phyloP scores from a whole-genome alignment of 1,139 yeast genomes.

The Citeromyces siamensis region DNA sequence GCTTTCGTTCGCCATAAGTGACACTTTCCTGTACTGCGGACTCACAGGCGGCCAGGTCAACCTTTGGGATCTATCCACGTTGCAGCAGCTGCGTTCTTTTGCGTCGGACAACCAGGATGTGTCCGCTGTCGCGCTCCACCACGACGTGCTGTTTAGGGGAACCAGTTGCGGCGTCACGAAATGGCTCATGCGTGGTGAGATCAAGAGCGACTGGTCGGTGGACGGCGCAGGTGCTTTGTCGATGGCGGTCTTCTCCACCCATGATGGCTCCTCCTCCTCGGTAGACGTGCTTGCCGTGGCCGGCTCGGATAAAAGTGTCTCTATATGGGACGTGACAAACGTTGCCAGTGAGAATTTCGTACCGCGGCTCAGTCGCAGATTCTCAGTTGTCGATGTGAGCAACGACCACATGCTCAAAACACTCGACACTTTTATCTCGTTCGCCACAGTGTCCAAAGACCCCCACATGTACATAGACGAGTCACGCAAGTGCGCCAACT shows the following conservation, averaged over 20 bases:
- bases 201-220: slow-evolving; percentile 24
- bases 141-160: slow-evolving; percentile 43
- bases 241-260: slow-evolving; percentile 11
- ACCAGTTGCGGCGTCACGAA: slow-evolving; percentile 43
- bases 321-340: slow-evolving; percentile 40
- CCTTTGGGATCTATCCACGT: slow-evolving; percentile 77
- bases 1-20: slow-evolving; percentile 49
- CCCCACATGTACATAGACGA: slow-evolving; percentile 62
- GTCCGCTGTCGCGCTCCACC: slow-evolving; percentile 36
- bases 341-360: slow-evolving; percentile 6
- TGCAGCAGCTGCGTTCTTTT: slow-evolving; percentile 53
- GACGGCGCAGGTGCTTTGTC: slow-evolving; percentile 20
- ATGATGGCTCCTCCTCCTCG: neutral
- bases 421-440: slow-evolving; percentile 50
- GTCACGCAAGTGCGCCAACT: slow-evolving; percentile 80
- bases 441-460: slow-evolving; percentile 64
- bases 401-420: slow-evolving; percentile 57
- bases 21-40: slow-evolving; percentile 69
- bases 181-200: slow-evolving; percentile 29
- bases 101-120: slow-evolving; percentile 35
- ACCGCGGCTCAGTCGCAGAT: neutral
- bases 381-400: slow-evolving; percentile 14
- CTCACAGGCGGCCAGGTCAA: slow-evolving; percentile 58
- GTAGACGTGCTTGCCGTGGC: slow-evolving; percentile 30
- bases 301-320: slow-evolving; percentile 46